Base-by-base conservation (phyloP, 208 protist species). In the Leishmania guyanensis region DNA sequence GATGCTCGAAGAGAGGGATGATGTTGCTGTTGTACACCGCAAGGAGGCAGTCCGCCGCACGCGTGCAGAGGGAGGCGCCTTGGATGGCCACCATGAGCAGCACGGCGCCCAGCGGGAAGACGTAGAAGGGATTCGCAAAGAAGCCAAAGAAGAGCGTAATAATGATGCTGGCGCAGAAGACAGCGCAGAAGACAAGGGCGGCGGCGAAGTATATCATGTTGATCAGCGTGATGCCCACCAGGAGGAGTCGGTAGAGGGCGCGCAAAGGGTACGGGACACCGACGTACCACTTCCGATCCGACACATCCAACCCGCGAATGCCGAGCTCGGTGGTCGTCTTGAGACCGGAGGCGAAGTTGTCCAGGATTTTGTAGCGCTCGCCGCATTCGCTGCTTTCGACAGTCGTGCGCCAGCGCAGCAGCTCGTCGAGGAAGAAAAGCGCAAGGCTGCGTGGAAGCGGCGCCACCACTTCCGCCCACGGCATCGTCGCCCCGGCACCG, bases 341-440 rank as follows among this genome's bases (percentile, higher is more conserved):
- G 5, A 66, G 75, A 17, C 66, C 73, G 26, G 79, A 71, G 17
- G 82, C 85, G 69, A 88, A 87, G 14, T 70, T 62, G 75, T 88
- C 88, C 5, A 88, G 48, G 51, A 93, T 60, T 46, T 66, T 78
- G 77, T 91, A 95, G 3, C 89, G 82, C 82, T 83, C 89, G 5
- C 60, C 72, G 3, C 54, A 76, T 74, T 95, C 89, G 14, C 78
- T 58, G 9, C 80, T 81, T 75, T 87, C 82, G 2, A 93, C 79
- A 14, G 58, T 77, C 51, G 78, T 82, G 29, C 91, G 85, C 88
- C 91, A 95, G 2, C 86, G 85, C 50, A 92, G 83, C 46, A 95
- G 74, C 84, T 95, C 89, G 1, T 93, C 89, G 5, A 95, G 71
- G 72, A 95, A 95, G 75, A 93, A 93, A 14, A 93, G 53, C 1